Percentiles rank a stretch among this genome's conserved stretches.
phyloP scores from a whole-genome alignment of 225 moss, liverwort and hornwort genomes.

The Physcomitrellopsis africana region DNA sequence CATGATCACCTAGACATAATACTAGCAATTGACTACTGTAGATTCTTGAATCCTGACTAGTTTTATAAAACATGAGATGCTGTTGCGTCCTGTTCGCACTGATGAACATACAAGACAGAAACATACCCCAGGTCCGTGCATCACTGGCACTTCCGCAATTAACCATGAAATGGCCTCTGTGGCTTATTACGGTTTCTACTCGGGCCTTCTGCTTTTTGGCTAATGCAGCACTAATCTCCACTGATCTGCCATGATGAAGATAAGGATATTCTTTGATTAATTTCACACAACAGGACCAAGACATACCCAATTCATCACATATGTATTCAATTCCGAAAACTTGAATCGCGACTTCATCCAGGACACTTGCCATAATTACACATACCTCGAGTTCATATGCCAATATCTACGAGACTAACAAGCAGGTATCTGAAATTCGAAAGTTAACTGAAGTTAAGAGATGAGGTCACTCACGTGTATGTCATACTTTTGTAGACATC shows the following conservation, averaged over 20 bases:
- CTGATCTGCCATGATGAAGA: conserved; percentile 73
- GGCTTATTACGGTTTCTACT: conserved; percentile 67
- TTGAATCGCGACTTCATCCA: conserved; percentile 1
- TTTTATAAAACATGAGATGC: not conserved
- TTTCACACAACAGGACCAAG: not conserved
- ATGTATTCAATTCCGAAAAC: conserved; percentile 8
- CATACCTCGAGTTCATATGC: conserved; percentile 1
- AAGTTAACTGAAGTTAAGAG: not conserved
- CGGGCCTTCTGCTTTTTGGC: conserved; percentile 86
- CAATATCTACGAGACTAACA: not conserved
- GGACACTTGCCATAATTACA: not conserved
- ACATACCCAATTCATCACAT: conserved; percentile 11
- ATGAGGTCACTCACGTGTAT: conserved; percentile 73
- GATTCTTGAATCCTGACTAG: conserved; percentile 1
- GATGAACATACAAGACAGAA: conserved; percentile 24
- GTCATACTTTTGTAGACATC: conserved; percentile 85
- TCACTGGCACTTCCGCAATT: conserved; percentile 84
- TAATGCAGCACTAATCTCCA: conserved; percentile 91
- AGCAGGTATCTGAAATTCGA: conserved; percentile 6
- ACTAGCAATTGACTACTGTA: not conserved
- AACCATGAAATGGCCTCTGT: conserved; percentile 70
- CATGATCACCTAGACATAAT: not conserved
- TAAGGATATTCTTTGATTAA: conserved; percentile 5
- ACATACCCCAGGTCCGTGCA: conserved; percentile 83
- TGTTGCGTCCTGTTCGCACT: not conserved